Evolutionary conservation across 2,329 filamentous ascomycete genomes (phyloP), one percentile per base, ranked within the genome.

Genomic region (Lachnellula hyalina): DNA sequence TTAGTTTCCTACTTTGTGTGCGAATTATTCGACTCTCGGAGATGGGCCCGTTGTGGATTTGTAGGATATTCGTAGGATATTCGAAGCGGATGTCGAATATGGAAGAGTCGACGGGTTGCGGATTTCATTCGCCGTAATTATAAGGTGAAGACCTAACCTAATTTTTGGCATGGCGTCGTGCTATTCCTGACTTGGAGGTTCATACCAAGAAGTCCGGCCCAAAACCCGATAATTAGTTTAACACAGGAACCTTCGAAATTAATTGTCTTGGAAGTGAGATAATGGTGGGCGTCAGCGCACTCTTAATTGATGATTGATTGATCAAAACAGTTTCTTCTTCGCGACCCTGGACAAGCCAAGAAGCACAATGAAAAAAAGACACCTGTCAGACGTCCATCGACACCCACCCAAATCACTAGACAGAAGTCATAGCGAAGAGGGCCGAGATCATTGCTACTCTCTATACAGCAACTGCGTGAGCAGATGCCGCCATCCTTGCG

Each of bases 391-490:
- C 87, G 82, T 89, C 86, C 87, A 79, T 87, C 87, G 78, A 82
- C 80, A 83, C 87, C 88, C 89, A 88, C 87, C 87, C 87, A 77
- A 78, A 74, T 75, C 77, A 74, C 77, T 82, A 81, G 87, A 85
- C 87, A 87, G 77, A 91, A 85, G 83, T 83, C 85, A 82, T 81
- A 75, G 72, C 76, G 70, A 71, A 78, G 79, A 75, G 86, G 88
- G 87, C 85, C 79, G 87, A 94, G 89, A 94, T 95, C 90, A 94
- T 94, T 87, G 90, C 85, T 86, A 85, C 86, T 85, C 82, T 87
- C 87, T 92, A 84, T 88, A 89, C 85, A 86, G 81, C 73, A 48
- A 36, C 51, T 61, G 51, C 51, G 51, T 53, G 60, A 63, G 63
- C 61, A 58, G 57, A 53, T 52, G 54, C 80, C 82, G 82, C 82